Percentiles rank a stretch among this genome's conserved stretches.
These are phyloP conservation scores for Eudorina sp. DNA, from an alignment of 139 green algal species.

Conservation along the genomic window DNA sequence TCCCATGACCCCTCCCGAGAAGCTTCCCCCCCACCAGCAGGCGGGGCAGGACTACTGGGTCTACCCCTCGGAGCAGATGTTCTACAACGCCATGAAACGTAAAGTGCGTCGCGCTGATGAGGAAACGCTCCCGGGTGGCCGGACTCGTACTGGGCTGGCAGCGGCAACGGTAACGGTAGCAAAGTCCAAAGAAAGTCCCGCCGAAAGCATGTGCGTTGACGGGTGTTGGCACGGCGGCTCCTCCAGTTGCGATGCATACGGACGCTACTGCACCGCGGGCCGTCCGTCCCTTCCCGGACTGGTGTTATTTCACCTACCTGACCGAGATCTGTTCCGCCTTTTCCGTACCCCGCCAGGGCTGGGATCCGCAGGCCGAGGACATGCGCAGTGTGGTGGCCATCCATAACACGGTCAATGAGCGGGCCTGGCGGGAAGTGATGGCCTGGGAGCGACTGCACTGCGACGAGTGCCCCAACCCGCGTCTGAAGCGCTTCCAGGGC, in stretches of 20 bases:
- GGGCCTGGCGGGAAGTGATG: constrained; percentile 89
- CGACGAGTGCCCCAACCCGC: constrained; percentile 67
- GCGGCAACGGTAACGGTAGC: no score
- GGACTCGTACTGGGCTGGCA: no score
- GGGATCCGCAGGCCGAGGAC: constrained; percentile 81
- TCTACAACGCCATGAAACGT: constrained; percentile 93
- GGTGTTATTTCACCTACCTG: no score
- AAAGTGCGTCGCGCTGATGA: constrained; percentile 77
- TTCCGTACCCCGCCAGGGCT: constrained; percentile 69
- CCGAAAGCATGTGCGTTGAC: no score
- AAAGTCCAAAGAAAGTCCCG: no score
- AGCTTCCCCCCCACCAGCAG: constrained; percentile 57
- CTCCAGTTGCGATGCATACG: no score
- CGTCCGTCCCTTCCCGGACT: no score
- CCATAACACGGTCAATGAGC: constrained; percentile 97
- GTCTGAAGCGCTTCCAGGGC: constrained; percentile 86
- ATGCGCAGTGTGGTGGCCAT: constrained; percentile 93
- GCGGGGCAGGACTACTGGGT: constrained; percentile 69
- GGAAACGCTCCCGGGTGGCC: no score
- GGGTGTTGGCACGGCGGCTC: no score
- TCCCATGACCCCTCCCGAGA: constrained; percentile 49
- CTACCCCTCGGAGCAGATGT: constrained; percentile 94
- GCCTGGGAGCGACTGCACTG: constrained; percentile 83
- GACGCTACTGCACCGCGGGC: no score
- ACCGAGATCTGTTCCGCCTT: no score